Percentiles rank a stretch among this genome's conserved stretches.
These are phyloP conservation scores for Halophytophthora batemanensis DNA, from an alignment of 352 stramenopile species.

Conservation along the genomic window DNA sequence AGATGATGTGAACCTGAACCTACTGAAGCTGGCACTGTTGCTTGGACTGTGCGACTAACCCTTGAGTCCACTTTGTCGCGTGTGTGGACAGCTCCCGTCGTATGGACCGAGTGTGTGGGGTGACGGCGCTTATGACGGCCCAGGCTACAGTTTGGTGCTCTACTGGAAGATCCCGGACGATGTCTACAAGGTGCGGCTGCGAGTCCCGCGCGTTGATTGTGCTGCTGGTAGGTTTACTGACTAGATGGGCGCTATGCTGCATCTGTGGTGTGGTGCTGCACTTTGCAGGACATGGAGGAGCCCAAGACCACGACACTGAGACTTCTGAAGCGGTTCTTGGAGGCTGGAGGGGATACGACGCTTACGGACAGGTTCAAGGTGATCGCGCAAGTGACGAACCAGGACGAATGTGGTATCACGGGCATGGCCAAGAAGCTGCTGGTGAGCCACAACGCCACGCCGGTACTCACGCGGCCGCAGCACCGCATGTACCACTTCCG, in stretches of 20 bases:
- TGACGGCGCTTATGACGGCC: constrained; percentile 55
- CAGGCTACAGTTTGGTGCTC: constrained; percentile 70
- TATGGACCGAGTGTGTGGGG: constrained; percentile 79
- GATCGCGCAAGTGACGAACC: constrained; percentile 82
- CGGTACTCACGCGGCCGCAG: constrained; percentile 79
- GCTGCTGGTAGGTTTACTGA: not conserved
- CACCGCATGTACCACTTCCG: constrained; percentile 82
- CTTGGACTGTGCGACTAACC: not conserved
- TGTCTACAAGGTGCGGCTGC: constrained; percentile 42
- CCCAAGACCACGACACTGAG: constrained; percentile 52
- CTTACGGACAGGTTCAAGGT: constrained; percentile 85
- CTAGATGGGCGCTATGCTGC: no score
- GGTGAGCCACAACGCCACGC: constrained; percentile 76
- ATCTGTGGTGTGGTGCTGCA: not conserved
- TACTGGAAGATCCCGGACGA: constrained; percentile 79
- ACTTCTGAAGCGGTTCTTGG: constrained; percentile 71
- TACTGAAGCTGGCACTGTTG: not conserved
- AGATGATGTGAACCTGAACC: not conserved
- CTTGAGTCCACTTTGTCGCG: not conserved
- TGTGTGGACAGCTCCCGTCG: constrained; percentile 47
- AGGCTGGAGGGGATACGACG: constrained; percentile 56
- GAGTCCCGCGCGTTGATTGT: not conserved
- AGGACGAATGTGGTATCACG: constrained; percentile 76
- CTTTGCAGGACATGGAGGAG: constrained; percentile 48
- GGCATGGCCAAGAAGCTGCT: constrained; percentile 78